phyloP scores from a whole-genome alignment of 75 land plant genomes.

The Selaginella tamariscina region DNA sequence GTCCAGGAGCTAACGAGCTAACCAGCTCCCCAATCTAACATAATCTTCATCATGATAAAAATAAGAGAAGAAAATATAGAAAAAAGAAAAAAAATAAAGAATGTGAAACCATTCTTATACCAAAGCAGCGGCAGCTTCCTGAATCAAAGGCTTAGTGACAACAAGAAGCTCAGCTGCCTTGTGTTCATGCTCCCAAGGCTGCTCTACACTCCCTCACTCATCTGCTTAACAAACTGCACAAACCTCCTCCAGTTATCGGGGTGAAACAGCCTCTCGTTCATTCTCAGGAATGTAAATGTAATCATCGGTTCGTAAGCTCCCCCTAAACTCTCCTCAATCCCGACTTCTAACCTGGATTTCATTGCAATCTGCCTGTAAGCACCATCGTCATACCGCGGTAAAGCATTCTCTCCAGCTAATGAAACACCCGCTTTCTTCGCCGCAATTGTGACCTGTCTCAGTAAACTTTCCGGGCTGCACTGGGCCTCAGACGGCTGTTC shows the following conservation, averaged over 20 bases:
- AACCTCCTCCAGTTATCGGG: conserved; percentile 15
- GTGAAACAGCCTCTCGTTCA: conserved; percentile 9
- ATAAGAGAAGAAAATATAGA: no score
- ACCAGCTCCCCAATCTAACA: no score
- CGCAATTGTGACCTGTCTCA: conserved; percentile 55
- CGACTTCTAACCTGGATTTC: conserved; percentile 18
- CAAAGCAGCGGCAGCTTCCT: conserved; percentile 28
- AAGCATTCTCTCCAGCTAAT: conserved; percentile 73
- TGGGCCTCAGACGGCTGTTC: conserved; percentile 50
- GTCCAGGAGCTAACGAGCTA: no score
- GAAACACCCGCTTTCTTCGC: conserved; percentile 35
- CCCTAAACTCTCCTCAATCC: neutral
- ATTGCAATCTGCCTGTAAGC: conserved; percentile 44
- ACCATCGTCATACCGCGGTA: conserved; percentile 35
- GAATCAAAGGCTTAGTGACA: conserved; percentile 23
- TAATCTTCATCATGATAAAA: no score
- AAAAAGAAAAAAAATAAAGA: no score
- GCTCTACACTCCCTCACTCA: conserved; percentile 35
- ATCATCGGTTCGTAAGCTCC: conserved; percentile 2
- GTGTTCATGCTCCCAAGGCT: conserved; percentile 17
- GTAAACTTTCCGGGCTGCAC: conserved; percentile 62
- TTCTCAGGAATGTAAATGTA: neutral
- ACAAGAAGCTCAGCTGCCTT: conserved; percentile 19
- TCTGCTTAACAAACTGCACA: conserved; percentile 51
- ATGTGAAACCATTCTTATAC: conserved; percentile 17